phyloP scores from a whole-genome alignment of 2,329 filamentous ascomycete species.

The Colletotrichum plurivorum region DNA sequence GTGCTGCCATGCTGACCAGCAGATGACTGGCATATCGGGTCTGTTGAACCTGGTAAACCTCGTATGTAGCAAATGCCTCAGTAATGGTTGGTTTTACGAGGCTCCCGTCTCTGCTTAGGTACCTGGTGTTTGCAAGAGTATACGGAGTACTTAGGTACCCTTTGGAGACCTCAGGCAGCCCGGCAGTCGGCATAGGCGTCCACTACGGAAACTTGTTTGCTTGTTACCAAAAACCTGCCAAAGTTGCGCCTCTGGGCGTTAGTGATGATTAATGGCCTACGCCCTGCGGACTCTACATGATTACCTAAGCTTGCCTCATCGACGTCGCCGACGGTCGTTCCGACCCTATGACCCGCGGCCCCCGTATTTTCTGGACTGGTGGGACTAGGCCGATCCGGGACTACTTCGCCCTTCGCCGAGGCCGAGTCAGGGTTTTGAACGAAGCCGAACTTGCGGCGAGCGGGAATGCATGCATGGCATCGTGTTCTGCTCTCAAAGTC shows the following conservation, averaged over 20 bases:
- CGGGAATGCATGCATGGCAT: conserved; percentile 25
- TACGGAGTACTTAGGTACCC: background rate
- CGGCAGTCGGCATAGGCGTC: too few relatives aligned
- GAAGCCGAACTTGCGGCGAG: conserved; percentile 26
- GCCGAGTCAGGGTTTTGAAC: conserved; percentile 35
- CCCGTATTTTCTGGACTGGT: conserved; percentile 29
- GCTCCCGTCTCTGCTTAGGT: background rate
- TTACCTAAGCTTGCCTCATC: conserved; percentile 5
- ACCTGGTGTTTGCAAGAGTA: background rate
- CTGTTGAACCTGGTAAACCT: background rate
- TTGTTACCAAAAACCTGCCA: too few relatives aligned
- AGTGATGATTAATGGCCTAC: too few relatives aligned
- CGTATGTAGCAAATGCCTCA: background rate
- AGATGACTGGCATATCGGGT: background rate
- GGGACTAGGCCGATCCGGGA: conserved; percentile 37
- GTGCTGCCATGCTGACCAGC: background rate
- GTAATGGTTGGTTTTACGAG: background rate
- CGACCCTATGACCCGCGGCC: conserved; percentile 23
- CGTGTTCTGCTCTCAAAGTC: conserved; percentile 17
- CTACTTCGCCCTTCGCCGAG: conserved; percentile 29
- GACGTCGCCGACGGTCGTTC: conserved; percentile 7
- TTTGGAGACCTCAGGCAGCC: too few relatives aligned
- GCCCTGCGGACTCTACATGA: background rate
- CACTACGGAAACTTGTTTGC: too few relatives aligned
- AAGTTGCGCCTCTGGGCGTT: too few relatives aligned